These are phyloP conservation scores for Cercospora brassicicola DNA, from an alignment of 2,329 filamentous ascomycete genomes.

Conservation along the genomic window DNA sequence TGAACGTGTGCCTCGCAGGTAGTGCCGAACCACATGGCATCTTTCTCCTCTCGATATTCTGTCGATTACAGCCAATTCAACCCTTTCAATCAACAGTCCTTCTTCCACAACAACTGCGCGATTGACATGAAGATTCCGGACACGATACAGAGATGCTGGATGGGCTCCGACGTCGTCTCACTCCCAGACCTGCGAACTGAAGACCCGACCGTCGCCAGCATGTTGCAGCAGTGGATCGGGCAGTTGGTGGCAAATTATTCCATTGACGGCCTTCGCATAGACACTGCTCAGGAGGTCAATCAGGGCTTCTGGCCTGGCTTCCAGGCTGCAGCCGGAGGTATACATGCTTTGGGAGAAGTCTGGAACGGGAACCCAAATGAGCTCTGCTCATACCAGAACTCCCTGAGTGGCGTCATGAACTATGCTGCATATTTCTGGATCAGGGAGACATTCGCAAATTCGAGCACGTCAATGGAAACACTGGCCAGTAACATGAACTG, in stretches of 20 bases:
- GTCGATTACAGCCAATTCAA: slow-evolving; percentile 41
- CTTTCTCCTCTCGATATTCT: slow-evolving; percentile 30
- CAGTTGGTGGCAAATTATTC: slow-evolving; percentile 59
- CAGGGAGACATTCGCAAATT: slow-evolving; percentile 39
- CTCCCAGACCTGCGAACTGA: slow-evolving; percentile 64
- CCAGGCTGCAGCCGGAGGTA: slow-evolving; percentile 31
- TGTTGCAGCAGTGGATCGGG: slow-evolving; percentile 60
- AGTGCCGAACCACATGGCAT: slow-evolving; percentile 49
- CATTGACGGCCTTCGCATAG: slow-evolving; percentile 56
- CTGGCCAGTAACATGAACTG: slow-evolving; percentile 38
- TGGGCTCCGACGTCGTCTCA: slow-evolving; percentile 53
- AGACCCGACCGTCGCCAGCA: slow-evolving; percentile 47
- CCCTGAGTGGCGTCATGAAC: slow-evolving; percentile 48
- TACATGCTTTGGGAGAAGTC: slow-evolving; percentile 49
- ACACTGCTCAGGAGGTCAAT: slow-evolving; percentile 49
- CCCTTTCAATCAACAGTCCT: slow-evolving; percentile 45
- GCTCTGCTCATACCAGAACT: slow-evolving; percentile 46
- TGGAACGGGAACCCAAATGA: slow-evolving; percentile 40
- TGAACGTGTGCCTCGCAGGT: slow-evolving; percentile 21
- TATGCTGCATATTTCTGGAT: slow-evolving; percentile 46
- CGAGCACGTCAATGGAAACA: slow-evolving; percentile 38
- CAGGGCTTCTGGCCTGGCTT: slow-evolving; percentile 44
- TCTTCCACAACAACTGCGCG: slow-evolving; percentile 54
- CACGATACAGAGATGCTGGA: slow-evolving; percentile 50
- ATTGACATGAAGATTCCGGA: slow-evolving; percentile 55